Percentiles rank a stretch among this genome's conserved stretches.
Evolutionary conservation across 129 eudicot genomes (phyloP).

Genomic region (Flaveria ramosissima): DNA sequence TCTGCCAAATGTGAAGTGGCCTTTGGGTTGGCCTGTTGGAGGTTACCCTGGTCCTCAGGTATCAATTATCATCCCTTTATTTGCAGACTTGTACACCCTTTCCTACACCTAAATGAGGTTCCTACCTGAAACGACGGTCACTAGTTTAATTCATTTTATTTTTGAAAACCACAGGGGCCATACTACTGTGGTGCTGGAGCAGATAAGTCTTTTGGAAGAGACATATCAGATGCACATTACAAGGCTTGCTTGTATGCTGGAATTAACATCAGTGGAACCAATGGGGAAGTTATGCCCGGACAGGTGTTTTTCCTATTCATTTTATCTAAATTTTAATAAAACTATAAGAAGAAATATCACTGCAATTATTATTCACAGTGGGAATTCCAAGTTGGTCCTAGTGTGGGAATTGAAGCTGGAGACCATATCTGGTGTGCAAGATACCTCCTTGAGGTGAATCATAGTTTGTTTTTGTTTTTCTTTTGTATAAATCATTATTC

Average conservation of each 20-base stretch:
- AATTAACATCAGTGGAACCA: slow-evolving; percentile 94
- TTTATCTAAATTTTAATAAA: background rate
- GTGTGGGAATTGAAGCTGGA: slow-evolving; percentile 95
- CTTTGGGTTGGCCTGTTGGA: slow-evolving; percentile 98
- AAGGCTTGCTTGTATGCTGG: slow-evolving; percentile 99
- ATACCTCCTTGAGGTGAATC: slow-evolving; percentile 88
- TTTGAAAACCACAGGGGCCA: slow-evolving; percentile 61
- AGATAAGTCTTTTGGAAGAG: slow-evolving; percentile 95
- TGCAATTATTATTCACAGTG: slow-evolving; percentile 51
- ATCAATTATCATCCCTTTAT: slow-evolving; percentile 5
- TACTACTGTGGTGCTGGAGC: slow-evolving; percentile 99
- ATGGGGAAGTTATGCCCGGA: slow-evolving; percentile 99
- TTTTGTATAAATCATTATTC: background rate
- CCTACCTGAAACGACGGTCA: background rate
- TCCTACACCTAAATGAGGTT: background rate
- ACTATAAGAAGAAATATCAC: background rate
- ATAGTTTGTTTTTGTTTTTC: background rate
- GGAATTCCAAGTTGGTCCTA: slow-evolving; percentile 99
- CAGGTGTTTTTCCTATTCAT: slow-evolving; percentile 57
- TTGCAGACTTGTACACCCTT: background rate
- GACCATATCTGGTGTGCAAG: slow-evolving; percentile 98
- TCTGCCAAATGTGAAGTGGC: slow-evolving; percentile 85
- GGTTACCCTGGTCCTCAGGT: slow-evolving; percentile 99
- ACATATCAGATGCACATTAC: slow-evolving; percentile 96
- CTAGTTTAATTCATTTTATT: background rate